Base-by-base conservation (phyloP, 202 grass and related monocot species). In the Saccharum hybrid region DNA sequence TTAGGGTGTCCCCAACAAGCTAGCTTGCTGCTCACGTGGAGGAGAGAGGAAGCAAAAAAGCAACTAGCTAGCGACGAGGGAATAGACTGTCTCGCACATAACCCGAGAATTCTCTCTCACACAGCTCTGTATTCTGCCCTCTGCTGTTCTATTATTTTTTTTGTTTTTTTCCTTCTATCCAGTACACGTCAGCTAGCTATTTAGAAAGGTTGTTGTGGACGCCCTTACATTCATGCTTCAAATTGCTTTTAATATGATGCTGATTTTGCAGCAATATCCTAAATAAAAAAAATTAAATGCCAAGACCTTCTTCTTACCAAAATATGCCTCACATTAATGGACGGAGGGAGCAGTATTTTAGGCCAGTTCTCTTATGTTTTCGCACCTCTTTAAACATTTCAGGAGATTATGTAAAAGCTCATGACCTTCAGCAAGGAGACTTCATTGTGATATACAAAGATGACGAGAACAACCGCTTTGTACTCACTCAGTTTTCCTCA, bases 361-460 rank as follows among this genome's bases (percentile, higher is more conserved):
- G 45, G 60, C 21, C 22, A 68, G 63, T 71, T 19, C 38, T 82
- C 68, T 79, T 77, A 72, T 68, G 42, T 46, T 66, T 69, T 56
- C 69, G 13, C 8, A 72, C 14, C 8, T 63, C 15, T 40, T 57
- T 79, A 43, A 71, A 80, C 61, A 70, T 81, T 45, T 39, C 79
- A 99, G 96, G 96, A 51, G 78, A 94, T 66, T 99, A 92, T 80
- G 61, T 99, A 31, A 90, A 89, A 81, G 69, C 86, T 72, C 96
- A 96, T 79, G 82, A 79, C 48, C 93, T 96, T 71, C 89, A 76
- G 69, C 89, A 90, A 23, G 96, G 96, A 30, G 96, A 99, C 79
- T 89, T 86, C 85, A 85, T 99, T 76, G 88, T 99, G 89, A 96
- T 99, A 68, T 99, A 99, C 89, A 92, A 92, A 83, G 91, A 99